These are phyloP conservation scores for Gossypium gossypioides DNA, from an alignment of 441 rosid species.

Conservation along the genomic window DNA sequence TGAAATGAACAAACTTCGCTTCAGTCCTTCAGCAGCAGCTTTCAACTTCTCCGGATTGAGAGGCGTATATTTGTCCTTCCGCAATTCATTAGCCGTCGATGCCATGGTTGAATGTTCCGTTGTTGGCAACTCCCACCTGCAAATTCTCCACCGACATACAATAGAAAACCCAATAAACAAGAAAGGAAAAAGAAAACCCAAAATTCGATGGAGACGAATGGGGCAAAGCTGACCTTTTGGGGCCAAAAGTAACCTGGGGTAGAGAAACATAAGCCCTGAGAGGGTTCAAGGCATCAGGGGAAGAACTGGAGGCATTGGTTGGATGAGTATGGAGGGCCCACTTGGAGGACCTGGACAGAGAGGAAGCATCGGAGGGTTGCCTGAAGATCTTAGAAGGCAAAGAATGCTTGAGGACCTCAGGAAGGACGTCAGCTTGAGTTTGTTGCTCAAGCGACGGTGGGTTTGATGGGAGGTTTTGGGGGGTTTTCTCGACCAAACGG, in stretches of 20 bases:
- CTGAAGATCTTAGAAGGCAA: conserved; percentile 55
- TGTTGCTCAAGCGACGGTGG: conserved; percentile 13
- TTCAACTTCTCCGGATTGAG: conserved; percentile 62
- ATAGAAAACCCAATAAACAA: background rate
- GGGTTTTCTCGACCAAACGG: conserved; percentile 62
- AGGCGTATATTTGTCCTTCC: conserved; percentile 45
- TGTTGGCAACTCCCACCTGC: conserved; percentile 74
- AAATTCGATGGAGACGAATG: background rate
- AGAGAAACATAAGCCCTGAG: conserved; percentile 66
- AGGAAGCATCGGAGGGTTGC: conserved; percentile 45
- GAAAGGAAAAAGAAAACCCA: conserved; percentile 2
- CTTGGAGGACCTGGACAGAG: conserved; percentile 60
- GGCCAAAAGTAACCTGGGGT: conserved; percentile 88
- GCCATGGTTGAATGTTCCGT: conserved; percentile 40
- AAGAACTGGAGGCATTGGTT: conserved; percentile 23
- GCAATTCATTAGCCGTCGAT: conserved; percentile 73
- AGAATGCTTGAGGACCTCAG: conserved; percentile 74
- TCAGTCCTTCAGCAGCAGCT: conserved; percentile 79
- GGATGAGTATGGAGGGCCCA: conserved; percentile 51
- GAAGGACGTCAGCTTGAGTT: conserved; percentile 65
- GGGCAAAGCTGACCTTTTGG: conserved; percentile 44
- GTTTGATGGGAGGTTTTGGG: conserved; percentile 19
- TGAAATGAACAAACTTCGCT: conserved; percentile 33
- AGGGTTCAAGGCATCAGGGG: conserved; percentile 65
- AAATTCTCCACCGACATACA: background rate